Base-by-base conservation (phyloP, 108 stramenopile genomes). In the Fragilaria radians region DNA sequence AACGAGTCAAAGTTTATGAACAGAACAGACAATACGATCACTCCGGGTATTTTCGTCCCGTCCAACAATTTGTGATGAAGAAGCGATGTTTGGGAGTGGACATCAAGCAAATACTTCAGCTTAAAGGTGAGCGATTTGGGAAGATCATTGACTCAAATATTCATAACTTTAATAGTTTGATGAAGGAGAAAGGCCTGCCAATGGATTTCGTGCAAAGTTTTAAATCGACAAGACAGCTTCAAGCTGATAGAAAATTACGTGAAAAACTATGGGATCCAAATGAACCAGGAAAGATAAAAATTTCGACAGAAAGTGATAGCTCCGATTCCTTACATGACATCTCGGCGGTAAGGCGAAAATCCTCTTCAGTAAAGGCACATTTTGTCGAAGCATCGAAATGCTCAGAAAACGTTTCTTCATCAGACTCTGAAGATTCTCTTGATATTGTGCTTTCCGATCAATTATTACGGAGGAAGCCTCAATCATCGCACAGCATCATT, bases 1-100 rank as follows among this genome's bases (percentile, higher is more conserved):
- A 76, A 55, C 67, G 86, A 21, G 65, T 83, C 36, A 81, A 77
- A 31, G 76, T 82, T 3, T 70, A 65, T 25, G 32, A 57, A 47
- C 66, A 73, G 1, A 67, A 63, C 11, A 52, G 72, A 27, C 47
- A 80, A 1, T 24, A 64, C 0, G 64, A 67, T 23, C 84, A 86
- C 57, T 62, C 75, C 21, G 84, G 84, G 4, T 57, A 69, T 47
- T 72, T 53, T 48, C 67, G 74, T 11, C 65, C 74, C 18, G 71
- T 82, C 46, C 17, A 42, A 3, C 28, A 26, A 17, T 68, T 68
- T 47, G 21, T 5, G 22, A 27, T 68, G 1, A 48, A 53, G 28
- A 32, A 28, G 1, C 46, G 34, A n/a, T 33, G 36, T 19, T 51
- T 25, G 23, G 50, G 14, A 11, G 19, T 51, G 50, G 50, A 51